Evolutionary conservation across 2,329 filamentous ascomycete genomes (phyloP), one percentile per base, ranked within the genome.

Genomic region (Rhynchosporium agropyri): DNA sequence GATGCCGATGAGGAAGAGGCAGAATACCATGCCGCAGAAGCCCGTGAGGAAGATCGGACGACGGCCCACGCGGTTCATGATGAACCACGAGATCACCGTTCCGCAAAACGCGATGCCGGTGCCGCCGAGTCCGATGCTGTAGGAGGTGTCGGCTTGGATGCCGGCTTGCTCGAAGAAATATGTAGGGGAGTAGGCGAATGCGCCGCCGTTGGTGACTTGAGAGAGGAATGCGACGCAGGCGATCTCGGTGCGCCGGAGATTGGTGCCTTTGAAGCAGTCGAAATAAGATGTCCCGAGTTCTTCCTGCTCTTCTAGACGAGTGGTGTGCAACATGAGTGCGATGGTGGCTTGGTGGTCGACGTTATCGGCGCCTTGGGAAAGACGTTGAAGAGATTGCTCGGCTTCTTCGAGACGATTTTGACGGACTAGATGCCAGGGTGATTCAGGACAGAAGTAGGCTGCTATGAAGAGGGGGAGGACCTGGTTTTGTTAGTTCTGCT

Each of bases 181-280:
- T 1, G 83, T 88, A 1, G 83, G 84, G 63, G 85, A 88, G 64
- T 84, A 84, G 61, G 85, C 84, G 63, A 88, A 81, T n/a, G 85
- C 83, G 64, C 85, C 83, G 9, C 86, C 85, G 58, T 80, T 83
- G 1, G 87, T 76, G 28, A 86, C 84, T 70, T 89, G 86, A 1
- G 84, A 84, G 8, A 70, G 62, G 48, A 78, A 71, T 81, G 62
- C 38, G 10, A 50, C 20, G 81, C 80, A 75, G 84, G 87, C 8
- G 36, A 84, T 82, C 67, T 84, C 81, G 0, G 82, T 84, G 12
- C 82, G 77, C 6, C 80, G 75, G 13, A 78, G 69, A 63, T 49
- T 77, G 29, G 51, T 58, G 4, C 78, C 79, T 50, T 74, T 78
- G 69, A 84, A 78, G 48, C 80, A 82, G 62, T 83, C 81, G 36